Evolutionary conservation across 164 flowering plant species (phyloP), one percentile per base, ranked within the genome.

Genomic region (Buxus sempervirens): DNA sequence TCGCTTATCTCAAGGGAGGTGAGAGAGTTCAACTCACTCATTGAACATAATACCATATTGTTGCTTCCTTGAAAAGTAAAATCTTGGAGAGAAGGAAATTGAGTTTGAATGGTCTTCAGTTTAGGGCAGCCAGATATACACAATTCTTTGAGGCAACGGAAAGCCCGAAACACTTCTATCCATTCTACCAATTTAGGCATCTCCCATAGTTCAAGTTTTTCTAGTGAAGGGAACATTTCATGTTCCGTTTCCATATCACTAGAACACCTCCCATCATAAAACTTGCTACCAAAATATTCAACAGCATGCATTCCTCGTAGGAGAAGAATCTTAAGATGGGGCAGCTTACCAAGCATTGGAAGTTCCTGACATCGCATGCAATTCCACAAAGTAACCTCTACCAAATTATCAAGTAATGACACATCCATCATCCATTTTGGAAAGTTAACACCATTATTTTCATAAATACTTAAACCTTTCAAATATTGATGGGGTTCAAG

Each of bases 331-430:
- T 20, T 45, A 13, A 76, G 76, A 56, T 12, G 56, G 12, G 74
- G 74, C 22, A 78, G 62, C 23, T 56, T 26, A 27, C 81, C 78
- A 38, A 78, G 66, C 4, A 54, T 41, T 1, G 78, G 68, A 18
- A 78, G 23, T 12, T 67, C 38, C 28, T 67, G 25, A 26, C 58
- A 60, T n/a, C n/a, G 13, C 8, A 15, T 1, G 53, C 64, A 62
- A 9, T 32, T 15, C 0, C 15, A 19, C 9, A 59, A 64, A 28
- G 10, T 27, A 15, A 70, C 27, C 26, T 25, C 21, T 2, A 70
- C 57, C 51, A 70, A 58, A 56, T 63, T 16, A 15, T 10, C 0
- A 32, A 25, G 19, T 15, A 24, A 18, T 36, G 2, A 28, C 20
- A n/a, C 49, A 10, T 5, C n/a, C 9, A 14, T 58, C 64, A 58